Evolutionary conservation across 1,284 basidiomycete genomes (phyloP).

Genomic region (Stereum hirsutum): DNA sequence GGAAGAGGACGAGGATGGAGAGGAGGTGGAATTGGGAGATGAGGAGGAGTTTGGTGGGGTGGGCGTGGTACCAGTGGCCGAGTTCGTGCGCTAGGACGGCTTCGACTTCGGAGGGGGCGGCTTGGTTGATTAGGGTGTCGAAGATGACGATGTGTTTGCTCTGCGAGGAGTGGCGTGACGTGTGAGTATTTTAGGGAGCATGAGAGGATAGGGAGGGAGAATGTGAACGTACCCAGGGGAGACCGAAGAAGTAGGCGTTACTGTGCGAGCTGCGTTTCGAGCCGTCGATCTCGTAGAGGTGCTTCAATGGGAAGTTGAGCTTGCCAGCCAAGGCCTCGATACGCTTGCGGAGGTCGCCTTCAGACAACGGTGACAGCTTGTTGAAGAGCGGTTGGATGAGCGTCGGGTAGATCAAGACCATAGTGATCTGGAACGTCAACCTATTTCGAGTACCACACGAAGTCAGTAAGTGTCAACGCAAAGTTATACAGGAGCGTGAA

Average conservation of each 20-base stretch:
- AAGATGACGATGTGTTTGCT: constrained; percentile 96
- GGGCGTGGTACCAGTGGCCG: constrained; percentile 89
- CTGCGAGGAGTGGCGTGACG: constrained; percentile 16
- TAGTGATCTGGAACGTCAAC: constrained; percentile 73
- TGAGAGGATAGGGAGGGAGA: neutral
- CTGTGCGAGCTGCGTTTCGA: constrained; percentile 92
- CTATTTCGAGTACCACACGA: constrained; percentile 30
- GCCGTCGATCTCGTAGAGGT: constrained; percentile 96
- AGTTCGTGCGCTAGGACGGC: constrained; percentile 93
- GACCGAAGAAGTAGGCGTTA: constrained; percentile 93
- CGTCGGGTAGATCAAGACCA: constrained; percentile 83
- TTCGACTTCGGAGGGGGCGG: constrained; percentile 82
- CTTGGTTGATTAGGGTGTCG: constrained; percentile 92
- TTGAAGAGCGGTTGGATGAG: constrained; percentile 97
- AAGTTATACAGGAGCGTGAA: constrained; percentile 5
- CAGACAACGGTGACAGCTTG: constrained; percentile 82
- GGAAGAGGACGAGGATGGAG: constrained; percentile 82
- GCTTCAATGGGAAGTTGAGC: constrained; percentile 90
- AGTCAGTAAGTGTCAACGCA: neutral
- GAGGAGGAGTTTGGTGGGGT: constrained; percentile 83
- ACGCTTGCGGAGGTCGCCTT: constrained; percentile 64
- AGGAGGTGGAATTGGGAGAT: constrained; percentile 86
- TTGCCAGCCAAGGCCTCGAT: constrained; percentile 70
- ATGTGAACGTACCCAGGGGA: constrained; percentile 83
- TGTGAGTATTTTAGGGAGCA: neutral